Percentiles rank a stretch among this genome's conserved stretches.
These are phyloP conservation scores for Kodamaea derodonti DNA, from an alignment of 1,139 yeast genomes.

Conservation along the genomic window DNA sequence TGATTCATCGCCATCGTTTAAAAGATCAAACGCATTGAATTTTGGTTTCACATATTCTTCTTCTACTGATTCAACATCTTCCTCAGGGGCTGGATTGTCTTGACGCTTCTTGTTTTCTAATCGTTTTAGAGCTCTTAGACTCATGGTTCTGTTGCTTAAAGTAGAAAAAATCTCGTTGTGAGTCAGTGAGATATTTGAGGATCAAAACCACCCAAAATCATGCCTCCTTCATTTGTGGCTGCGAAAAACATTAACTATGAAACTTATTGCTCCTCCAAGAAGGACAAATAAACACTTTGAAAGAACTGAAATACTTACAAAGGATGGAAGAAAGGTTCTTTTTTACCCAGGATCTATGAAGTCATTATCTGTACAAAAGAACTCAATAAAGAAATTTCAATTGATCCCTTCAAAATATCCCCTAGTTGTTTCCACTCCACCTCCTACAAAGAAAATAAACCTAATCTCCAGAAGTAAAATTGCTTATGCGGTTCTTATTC, in stretches of 20 bases:
- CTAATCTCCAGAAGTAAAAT: too few species aligned
- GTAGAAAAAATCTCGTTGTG: background rate
- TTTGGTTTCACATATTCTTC: conserved; percentile 15
- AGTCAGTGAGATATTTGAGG: background rate
- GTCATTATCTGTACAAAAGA: too few species aligned
- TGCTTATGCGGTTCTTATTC: too few species aligned
- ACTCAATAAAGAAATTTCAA: too few species aligned
- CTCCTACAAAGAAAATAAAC: too few species aligned
- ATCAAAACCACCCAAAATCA: too few species aligned
- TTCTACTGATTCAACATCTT: conserved; percentile 6
- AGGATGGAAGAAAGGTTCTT: too few species aligned
- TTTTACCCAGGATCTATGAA: too few species aligned
- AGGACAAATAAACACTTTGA: conserved; percentile 4
- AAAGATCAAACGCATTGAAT: conserved; percentile 53
- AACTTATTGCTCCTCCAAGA: background rate
- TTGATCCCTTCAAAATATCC: too few species aligned
- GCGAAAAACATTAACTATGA: background rate
- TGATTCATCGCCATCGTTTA: conserved; percentile 38
- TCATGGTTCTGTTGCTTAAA: conserved; percentile 41
- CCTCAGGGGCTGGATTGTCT: conserved; percentile 16
- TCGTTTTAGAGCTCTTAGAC: conserved; percentile 63
- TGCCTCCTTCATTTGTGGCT: conserved; percentile 1
- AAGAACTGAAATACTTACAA: too few species aligned
- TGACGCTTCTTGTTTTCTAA: conserved; percentile 44
- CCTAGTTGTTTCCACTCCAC: too few species aligned